phyloP scores from a whole-genome alignment of 2,329 filamentous ascomycete genomes.

The Paracorniculantispora psalliotae region DNA sequence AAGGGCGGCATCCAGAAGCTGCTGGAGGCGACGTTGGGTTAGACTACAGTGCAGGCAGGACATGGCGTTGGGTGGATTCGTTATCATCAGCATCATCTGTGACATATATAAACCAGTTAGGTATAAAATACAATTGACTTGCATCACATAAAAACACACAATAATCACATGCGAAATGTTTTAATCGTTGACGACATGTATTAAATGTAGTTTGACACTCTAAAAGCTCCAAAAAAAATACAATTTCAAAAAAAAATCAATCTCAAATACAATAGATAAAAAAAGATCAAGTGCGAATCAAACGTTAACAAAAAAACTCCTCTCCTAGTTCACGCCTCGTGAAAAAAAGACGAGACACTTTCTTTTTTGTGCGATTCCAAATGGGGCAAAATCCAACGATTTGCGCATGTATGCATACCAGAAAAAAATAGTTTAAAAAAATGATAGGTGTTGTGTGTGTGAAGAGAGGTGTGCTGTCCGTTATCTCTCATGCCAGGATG shows the following conservation, averaged over 20 bases:
- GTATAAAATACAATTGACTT: background rate
- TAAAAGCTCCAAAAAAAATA: background rate
- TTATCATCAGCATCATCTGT: background rate
- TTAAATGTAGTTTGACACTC: background rate
- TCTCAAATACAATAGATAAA: background rate
- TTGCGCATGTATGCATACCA: background rate
- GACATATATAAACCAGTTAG: background rate
- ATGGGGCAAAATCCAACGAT: background rate
- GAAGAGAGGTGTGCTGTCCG: background rate
- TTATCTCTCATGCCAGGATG: conserved; percentile 1
- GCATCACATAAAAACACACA: background rate
- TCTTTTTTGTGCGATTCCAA: background rate
- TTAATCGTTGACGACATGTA: background rate
- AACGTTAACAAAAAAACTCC: background rate
- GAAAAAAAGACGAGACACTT: background rate
- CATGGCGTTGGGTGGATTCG: conserved; percentile 1
- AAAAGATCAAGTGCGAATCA: background rate
- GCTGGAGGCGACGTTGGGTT: conserved; percentile 15
- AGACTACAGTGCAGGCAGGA: background rate
- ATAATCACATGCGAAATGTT: background rate
- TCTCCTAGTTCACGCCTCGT: background rate
- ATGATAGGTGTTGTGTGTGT: background rate
- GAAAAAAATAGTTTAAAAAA: background rate
- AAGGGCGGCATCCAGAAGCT: conserved; percentile 38
- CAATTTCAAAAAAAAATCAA: background rate